These are phyloP conservation scores for Colletotrichum cuscutae DNA, from an alignment of 2,329 filamentous ascomycete genomes.

Conservation along the genomic window DNA sequence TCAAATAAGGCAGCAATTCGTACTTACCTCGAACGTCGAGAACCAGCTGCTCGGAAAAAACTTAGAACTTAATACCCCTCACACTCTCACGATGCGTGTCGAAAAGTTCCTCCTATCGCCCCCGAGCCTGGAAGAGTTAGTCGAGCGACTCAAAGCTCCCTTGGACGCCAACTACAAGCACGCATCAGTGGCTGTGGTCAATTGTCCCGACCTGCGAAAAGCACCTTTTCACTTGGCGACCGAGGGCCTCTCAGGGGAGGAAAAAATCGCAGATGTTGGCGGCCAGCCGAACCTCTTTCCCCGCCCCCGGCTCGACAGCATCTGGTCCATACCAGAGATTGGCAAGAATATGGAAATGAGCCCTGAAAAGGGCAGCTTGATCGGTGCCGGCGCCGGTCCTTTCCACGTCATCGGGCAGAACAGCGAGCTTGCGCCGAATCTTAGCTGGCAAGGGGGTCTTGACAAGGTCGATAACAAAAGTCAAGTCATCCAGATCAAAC, in stretches of 20 bases:
- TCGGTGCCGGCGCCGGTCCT: conserved; percentile 55
- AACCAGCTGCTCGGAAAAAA: too few species aligned
- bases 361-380: conserved; percentile 42
- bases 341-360: conserved; percentile 49
- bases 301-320: conserved; percentile 44
- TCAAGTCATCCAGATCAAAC: conserved; percentile 40
- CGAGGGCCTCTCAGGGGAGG: conserved; percentile 50
- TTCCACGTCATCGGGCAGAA: conserved; percentile 54
- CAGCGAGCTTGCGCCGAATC: conserved; percentile 52
- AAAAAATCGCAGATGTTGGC: conserved; percentile 54
- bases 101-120: conserved; percentile 39
- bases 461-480: conserved; percentile 41
- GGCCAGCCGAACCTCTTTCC: conserved; percentile 54
- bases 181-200: conserved; percentile 39
- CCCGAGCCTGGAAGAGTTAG: conserved; percentile 41
- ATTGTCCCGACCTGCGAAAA: conserved; percentile 49
- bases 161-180: conserved; percentile 39
- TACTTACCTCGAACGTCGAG: too few species aligned
- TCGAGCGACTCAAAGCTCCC: conserved; percentile 32
- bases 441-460: conserved; percentile 43
- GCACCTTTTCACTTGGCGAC: conserved; percentile 50
- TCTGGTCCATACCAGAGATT: conserved; percentile 45
- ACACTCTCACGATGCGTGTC: conserved; percentile 14
- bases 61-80: too few species aligned
- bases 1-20: background rate